Conservation (phyloP, 345 rosid genomes). For the Leavenworthia alabamica region DNA sequence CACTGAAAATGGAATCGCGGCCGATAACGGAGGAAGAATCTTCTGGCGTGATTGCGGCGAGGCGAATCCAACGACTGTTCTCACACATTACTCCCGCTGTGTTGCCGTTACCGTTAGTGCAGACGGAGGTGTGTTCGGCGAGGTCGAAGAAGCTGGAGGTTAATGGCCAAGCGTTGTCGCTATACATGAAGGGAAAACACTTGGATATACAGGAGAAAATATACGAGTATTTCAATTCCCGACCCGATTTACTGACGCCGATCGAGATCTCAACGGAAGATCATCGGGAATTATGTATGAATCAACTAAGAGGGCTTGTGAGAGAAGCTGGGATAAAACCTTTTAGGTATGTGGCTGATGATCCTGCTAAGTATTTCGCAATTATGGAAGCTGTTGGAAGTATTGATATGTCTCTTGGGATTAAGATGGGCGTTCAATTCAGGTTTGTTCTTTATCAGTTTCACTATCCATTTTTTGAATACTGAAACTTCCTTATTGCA, state of each 20-base stretch:
- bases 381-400: conserved; percentile 78
- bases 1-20: conserved; percentile 23
- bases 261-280: conserved; percentile 75
- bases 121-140: conserved; percentile 37
- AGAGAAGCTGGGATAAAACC: conserved; percentile 78
- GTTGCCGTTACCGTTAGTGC: conserved; percentile 25
- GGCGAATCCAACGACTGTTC: conserved; percentile 54
- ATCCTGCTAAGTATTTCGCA: conserved; percentile 80
- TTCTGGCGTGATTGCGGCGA: conserved; percentile 13
- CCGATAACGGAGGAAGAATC: conserved; percentile 27
- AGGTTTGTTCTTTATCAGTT: conserved; percentile 39
- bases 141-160: conserved; percentile 49
- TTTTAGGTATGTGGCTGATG: conserved; percentile 55
- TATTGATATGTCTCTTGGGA: conserved; percentile 83
- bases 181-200: conserved; percentile 68
- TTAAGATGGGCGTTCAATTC: conserved; percentile 92
- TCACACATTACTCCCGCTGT: conserved; percentile 44
- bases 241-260: conserved; percentile 87
- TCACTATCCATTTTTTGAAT: not conserved
- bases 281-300: conserved; percentile 82
- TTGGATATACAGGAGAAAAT: conserved; percentile 74
- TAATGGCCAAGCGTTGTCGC: conserved; percentile 37
- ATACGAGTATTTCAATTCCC: conserved; percentile 48
- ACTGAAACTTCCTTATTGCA: not conserved
- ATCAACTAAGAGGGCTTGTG: conserved; percentile 66